Evolutionary conservation across 176 grass and related monocot genomes (phyloP).

Genomic region (Triticum timopheevii): DNA sequence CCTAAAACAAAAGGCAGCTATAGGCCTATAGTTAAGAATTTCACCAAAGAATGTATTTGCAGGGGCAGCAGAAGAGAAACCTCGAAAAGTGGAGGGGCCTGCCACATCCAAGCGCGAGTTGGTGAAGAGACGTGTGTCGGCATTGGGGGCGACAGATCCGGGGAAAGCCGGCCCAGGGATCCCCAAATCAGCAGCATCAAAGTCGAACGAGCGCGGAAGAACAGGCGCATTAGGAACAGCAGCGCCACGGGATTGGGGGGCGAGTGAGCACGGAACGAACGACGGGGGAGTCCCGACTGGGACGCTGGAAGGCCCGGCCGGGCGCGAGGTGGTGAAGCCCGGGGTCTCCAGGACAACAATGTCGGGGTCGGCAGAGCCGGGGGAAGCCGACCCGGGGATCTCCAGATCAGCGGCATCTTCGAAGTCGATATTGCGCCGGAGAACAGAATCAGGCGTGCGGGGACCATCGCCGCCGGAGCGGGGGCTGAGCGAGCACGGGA

Average conservation of each 20-base stretch:
- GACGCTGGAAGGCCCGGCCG: background rate
- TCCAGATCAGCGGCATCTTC: background rate
- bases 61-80: background rate
- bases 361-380: background rate
- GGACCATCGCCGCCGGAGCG: background rate
- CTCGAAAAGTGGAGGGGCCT: background rate
- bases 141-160: background rate
- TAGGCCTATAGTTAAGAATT: background rate
- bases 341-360: constrained; percentile 23
- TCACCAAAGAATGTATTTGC: background rate
- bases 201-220: background rate
- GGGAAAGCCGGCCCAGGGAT: background rate
- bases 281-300: background rate
- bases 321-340: background rate
- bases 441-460: constrained; percentile 17
- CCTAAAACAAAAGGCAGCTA: background rate
- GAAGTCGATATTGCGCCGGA: background rate
- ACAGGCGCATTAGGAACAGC: background rate
- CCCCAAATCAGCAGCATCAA: background rate
- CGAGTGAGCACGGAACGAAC: constrained; percentile 1
- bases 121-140: background rate
- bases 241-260: background rate
- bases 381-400: background rate
- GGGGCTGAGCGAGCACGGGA: background rate
- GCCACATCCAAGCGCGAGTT: background rate